phyloP scores from a whole-genome alignment of 208 protist genomes.

The Trypanosomatidae sp. region DNA sequence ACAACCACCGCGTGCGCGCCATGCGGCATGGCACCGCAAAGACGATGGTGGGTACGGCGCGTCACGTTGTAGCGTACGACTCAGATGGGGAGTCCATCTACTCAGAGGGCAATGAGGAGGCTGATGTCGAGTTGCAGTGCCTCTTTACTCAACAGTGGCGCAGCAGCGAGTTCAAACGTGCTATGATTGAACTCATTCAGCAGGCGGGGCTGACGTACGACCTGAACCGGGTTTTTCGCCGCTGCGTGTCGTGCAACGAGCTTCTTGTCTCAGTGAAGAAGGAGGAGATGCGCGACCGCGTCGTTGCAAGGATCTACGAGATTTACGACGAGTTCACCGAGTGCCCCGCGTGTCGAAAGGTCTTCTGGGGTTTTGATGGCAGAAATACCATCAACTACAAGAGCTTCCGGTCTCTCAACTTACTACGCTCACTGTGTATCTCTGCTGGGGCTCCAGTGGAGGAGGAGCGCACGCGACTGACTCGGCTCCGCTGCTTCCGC shows the following conservation, averaged over 20 bases:
- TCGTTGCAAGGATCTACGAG: conserved; percentile 53
- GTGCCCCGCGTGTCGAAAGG: conserved; percentile 66
- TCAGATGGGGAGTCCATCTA: conserved; percentile 78
- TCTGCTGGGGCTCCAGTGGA: conserved; percentile 31
- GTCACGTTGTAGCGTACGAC: conserved; percentile 62
- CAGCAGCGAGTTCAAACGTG: conserved; percentile 33
- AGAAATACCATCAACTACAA: conserved; percentile 76
- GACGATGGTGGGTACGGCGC: not conserved
- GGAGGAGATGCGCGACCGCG: conserved; percentile 36
- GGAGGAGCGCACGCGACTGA: conserved; percentile 18
- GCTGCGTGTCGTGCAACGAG: conserved; percentile 73
- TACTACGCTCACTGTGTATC: conserved; percentile 51
- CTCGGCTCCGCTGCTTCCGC: conserved; percentile 46
- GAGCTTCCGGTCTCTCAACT: conserved; percentile 61
- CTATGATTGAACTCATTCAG: conserved; percentile 50
- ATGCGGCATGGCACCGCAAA: conserved; percentile 3
- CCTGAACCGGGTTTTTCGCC: conserved; percentile 43
- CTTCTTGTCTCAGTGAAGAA: conserved; percentile 45
- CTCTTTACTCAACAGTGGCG: conserved; percentile 49
- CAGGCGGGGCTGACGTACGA: conserved; percentile 39
- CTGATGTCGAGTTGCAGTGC: conserved; percentile 30
- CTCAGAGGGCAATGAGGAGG: conserved; percentile 31
- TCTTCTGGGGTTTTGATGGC: conserved; percentile 82
- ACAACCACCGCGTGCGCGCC: conserved; percentile 36
- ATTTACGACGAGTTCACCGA: conserved; percentile 74